A percentile compares a stretch with the other conserved stretches of the same genome.
These are phyloP conservation scores for Exobasidium cylindrosporum DNA, from an alignment of 1,284 basidiomycete genomes.

Conservation along the genomic window DNA sequence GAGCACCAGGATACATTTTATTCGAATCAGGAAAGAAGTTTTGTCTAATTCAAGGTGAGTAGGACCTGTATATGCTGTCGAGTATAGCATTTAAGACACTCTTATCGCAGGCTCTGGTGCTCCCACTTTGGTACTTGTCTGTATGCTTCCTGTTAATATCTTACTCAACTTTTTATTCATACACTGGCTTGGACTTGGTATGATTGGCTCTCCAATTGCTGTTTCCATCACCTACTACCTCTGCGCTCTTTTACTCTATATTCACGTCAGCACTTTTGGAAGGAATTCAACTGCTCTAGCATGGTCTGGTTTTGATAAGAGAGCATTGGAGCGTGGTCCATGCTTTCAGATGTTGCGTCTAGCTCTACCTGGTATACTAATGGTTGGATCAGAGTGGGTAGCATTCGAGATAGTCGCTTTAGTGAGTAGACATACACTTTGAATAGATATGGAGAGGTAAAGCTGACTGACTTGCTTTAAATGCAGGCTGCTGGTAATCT, in stretches of 20 bases:
- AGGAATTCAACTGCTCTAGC: background rate
- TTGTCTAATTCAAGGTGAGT: constrained; percentile 70
- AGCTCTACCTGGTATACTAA: constrained; percentile 70
- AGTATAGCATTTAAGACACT: too few species aligned
- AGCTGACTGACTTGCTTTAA: background rate
- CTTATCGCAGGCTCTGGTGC: constrained; percentile 67
- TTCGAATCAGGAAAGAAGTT: constrained; percentile 76
- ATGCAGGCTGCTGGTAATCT: constrained; percentile 63
- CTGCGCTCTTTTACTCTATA: constrained; percentile 7
- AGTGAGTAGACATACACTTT: too few species aligned
- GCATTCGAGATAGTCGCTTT: constrained; percentile 76
- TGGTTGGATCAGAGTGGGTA: constrained; percentile 77
- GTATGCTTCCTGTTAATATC: constrained; percentile 67
- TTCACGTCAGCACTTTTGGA: constrained; percentile 7
- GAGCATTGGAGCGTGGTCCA: constrained; percentile 67
- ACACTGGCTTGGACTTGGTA: constrained; percentile 64
- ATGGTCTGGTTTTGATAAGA: constrained; percentile 19
- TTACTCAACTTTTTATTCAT: constrained; percentile 64
- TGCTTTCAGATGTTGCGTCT: constrained; percentile 69
- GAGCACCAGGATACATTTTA: constrained; percentile 69
- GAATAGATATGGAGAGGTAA: too few species aligned
- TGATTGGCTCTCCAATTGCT: constrained; percentile 67
- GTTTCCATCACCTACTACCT: constrained; percentile 66
- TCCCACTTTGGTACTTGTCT: constrained; percentile 65
- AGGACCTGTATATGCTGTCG: too few species aligned